These are phyloP conservation scores for Pseudogymnoascus sp. DNA, from an alignment of 2,329 filamentous ascomycete genomes.

Conservation along the genomic window DNA sequence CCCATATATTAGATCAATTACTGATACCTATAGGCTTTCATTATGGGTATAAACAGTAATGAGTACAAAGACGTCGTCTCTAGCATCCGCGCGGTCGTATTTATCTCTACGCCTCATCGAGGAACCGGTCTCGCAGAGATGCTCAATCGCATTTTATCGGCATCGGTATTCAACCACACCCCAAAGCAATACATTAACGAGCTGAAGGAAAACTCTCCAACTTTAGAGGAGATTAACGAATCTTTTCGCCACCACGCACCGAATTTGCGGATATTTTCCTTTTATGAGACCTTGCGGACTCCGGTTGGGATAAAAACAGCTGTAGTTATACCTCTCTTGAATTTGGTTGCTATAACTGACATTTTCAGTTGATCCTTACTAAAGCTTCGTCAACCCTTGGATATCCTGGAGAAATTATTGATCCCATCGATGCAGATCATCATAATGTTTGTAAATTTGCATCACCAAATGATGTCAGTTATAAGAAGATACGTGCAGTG, in stretches of 20 bases:
- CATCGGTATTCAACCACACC: conserved; percentile 19
- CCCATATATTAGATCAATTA: no score
- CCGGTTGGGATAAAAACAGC: conserved; percentile 16
- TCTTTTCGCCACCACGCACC: conserved; percentile 34
- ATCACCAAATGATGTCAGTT: neutral
- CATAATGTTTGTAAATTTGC: conserved; percentile 28
- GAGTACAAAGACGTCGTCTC: no score
- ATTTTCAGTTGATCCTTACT: conserved; percentile 19
- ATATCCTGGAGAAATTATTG: conserved; percentile 21
- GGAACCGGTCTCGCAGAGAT: conserved; percentile 32
- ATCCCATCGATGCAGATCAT: conserved; percentile 26
- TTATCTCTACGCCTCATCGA: conserved; percentile 35
- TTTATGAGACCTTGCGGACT: conserved; percentile 36
- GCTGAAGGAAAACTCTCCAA: conserved; percentile 29
- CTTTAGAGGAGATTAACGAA: conserved; percentile 36
- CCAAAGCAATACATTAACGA: conserved; percentile 33
- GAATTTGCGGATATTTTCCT: conserved; percentile 34
- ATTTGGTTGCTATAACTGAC: no score
- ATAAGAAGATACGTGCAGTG: no score
- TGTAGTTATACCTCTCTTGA: neutral
- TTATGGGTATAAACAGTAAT: conserved; percentile 20
- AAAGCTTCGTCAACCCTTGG: conserved; percentile 23
- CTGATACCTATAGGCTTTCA: no score
- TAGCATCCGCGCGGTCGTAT: conserved; percentile 27
- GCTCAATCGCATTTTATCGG: conserved; percentile 31